Evolutionary conservation across 208 protist species (phyloP).

Genomic region (Histomonas meleagridis): DNA sequence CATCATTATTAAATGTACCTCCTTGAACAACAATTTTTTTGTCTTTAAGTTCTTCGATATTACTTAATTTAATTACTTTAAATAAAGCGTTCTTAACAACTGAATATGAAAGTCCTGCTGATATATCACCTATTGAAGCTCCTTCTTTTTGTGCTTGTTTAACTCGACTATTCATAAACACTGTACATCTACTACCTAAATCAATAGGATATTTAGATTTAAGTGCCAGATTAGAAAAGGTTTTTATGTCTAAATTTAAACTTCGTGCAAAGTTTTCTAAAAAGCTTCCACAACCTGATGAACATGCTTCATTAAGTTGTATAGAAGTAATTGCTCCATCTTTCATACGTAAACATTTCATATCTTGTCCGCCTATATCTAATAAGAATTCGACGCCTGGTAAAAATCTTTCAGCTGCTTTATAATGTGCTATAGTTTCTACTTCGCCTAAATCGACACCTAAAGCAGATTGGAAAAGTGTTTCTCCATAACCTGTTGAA

Average conservation of each 20-base stretch:
- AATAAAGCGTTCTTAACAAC: not conserved
- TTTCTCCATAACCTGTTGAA: not conserved
- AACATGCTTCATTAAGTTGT: not conserved
- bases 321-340: not conserved
- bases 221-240: not conserved
- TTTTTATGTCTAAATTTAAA: not conserved
- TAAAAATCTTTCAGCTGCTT: not conserved
- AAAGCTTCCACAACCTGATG: not conserved
- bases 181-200: not conserved
- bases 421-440: not conserved
- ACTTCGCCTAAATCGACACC: not conserved
- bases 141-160: conserved; percentile 1
- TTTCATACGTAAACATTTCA: not conserved
- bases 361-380: not conserved
- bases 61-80: not conserved
- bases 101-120: not conserved
- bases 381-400: not conserved
- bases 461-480: not conserved
- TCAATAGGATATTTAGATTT: not conserved
- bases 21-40: not conserved
- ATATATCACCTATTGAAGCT: not conserved
- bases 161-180: not conserved
- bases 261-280: not conserved
- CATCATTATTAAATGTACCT: not conserved
- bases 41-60: not conserved